Conservation (phyloP, 345 rosid genomes). For the Citropsis articulata region DNA sequence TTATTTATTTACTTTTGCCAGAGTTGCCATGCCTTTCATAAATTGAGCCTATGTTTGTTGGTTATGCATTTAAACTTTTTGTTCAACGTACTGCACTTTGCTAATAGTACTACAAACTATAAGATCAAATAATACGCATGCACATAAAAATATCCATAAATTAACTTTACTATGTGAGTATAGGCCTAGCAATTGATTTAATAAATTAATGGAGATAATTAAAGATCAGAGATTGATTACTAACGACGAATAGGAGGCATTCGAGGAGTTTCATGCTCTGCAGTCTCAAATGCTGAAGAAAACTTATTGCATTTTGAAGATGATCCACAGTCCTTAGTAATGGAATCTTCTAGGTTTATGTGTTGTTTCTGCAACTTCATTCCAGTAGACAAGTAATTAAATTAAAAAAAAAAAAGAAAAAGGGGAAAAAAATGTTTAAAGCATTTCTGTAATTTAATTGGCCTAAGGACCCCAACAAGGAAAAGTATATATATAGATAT, state of each 20-base stretch:
- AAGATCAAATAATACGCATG: no score
- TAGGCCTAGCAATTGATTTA: no score
- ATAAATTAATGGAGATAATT: not conserved
- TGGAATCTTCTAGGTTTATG: slow-evolving; percentile 33
- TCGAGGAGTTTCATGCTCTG: slow-evolving; percentile 58
- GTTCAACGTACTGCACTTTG: not conserved
- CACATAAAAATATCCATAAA: not conserved
- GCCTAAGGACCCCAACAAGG: not conserved
- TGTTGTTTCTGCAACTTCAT: slow-evolving; percentile 55
- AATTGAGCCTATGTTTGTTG: slow-evolving; percentile 8
- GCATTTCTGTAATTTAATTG: not conserved
- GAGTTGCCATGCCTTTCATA: slow-evolving; percentile 8
- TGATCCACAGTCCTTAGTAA: slow-evolving; percentile 52
- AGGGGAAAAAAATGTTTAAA: no score
- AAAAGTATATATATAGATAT: no score
- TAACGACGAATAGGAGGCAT: slow-evolving; percentile 81
- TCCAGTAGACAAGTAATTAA: slow-evolving; percentile 6
- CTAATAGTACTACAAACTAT: not conserved
- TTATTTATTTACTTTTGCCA: slow-evolving; percentile 17
- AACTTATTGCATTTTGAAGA: slow-evolving; percentile 55
- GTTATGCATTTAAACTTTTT: slow-evolving; percentile 11
- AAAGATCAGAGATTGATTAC: slow-evolving; percentile 14
- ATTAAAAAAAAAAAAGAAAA: not conserved
- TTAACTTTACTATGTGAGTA: not conserved
- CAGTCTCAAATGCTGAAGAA: slow-evolving; percentile 41